Evolutionary conservation across 2,329 filamentous ascomycete genomes (phyloP).

Genomic region (Aureobasidium namibiae): DNA sequence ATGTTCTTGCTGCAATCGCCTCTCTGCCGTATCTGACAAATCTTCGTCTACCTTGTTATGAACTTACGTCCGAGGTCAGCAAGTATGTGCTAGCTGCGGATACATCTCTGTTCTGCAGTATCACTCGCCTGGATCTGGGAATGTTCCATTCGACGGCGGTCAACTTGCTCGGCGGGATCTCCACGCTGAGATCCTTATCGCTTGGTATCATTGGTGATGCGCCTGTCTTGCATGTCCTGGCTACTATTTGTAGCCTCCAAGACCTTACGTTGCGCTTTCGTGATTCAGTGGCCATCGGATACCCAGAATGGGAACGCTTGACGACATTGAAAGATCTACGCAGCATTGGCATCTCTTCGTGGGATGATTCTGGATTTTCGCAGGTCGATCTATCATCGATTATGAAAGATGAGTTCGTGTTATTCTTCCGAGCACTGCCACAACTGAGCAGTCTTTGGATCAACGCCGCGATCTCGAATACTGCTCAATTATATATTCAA

Average conservation of each 20-base stretch:
- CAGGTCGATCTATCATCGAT: not conserved
- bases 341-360: not conserved
- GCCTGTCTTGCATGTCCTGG: not conserved
- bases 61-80: not conserved
- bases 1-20: not conserved
- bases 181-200: not conserved
- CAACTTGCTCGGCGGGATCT: not conserved
- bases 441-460: not conserved
- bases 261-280: not conserved
- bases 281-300: not conserved
- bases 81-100: not conserved
- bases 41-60: not conserved
- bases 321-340: not conserved
- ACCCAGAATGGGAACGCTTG: not conserved
- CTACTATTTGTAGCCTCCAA: not conserved
- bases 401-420: not conserved
- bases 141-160: not conserved
- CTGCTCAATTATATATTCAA: not conserved
- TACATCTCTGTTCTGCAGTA: not conserved
- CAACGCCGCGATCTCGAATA: not conserved
- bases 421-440: not conserved
- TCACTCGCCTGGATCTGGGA: not conserved
- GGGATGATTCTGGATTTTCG: not conserved
- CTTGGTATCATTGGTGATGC: not conserved
- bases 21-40: not conserved